These are phyloP conservation scores for Licmophora abbreviata DNA, from an alignment of 108 stramenopile genomes.

Conservation along the genomic window DNA sequence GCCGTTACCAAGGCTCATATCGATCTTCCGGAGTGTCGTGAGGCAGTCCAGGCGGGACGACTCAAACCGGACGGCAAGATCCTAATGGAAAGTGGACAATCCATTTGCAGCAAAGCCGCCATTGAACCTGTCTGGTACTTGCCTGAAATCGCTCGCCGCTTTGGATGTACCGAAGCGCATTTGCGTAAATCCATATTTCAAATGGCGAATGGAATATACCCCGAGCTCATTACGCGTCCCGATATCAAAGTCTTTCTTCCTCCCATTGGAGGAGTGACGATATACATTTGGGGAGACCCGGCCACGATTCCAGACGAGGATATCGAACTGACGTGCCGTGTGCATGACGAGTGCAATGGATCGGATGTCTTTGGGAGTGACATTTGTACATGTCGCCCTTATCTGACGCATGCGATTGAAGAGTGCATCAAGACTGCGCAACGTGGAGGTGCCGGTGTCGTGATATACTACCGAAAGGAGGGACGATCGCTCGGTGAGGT, in stretches of 20 bases:
- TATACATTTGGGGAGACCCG: slow-evolving; percentile 99
- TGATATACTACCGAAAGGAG: slow-evolving; percentile 98
- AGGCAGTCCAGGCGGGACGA: slow-evolving; percentile 80
- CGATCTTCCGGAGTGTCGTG: slow-evolving; percentile 93
- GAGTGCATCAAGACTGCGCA: slow-evolving; percentile 96
- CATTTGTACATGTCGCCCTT: slow-evolving; percentile 97
- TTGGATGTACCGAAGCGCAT: slow-evolving; percentile 84
- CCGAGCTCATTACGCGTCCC: slow-evolving; percentile 94
- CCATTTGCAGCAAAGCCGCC: slow-evolving; percentile 93
- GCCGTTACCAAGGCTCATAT: slow-evolving; percentile 99
- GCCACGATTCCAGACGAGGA: slow-evolving; percentile 95
- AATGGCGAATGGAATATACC: slow-evolving; percentile 99
- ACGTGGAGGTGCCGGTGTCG: slow-evolving; percentile 89
- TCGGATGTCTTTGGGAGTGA: slow-evolving; percentile 97
- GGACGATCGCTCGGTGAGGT: slow-evolving; percentile 94
- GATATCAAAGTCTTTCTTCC: slow-evolving; percentile 98
- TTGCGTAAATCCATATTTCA: slow-evolving; percentile 93
- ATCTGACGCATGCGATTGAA: slow-evolving; percentile 99
- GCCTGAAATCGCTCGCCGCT: slow-evolving; percentile 95
- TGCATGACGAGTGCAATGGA: slow-evolving; percentile 99
- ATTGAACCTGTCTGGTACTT: slow-evolving; percentile 99
- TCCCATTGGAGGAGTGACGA: slow-evolving; percentile 97
- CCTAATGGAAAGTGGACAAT: slow-evolving; percentile 84
- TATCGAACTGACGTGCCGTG: slow-evolving; percentile 92
- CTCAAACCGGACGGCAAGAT: slow-evolving; percentile 91